Percentiles rank a stretch among this genome's conserved stretches.
Evolutionary conservation across 2,329 filamentous ascomycete species (phyloP).

Genomic region (Diaporthe vexans): DNA sequence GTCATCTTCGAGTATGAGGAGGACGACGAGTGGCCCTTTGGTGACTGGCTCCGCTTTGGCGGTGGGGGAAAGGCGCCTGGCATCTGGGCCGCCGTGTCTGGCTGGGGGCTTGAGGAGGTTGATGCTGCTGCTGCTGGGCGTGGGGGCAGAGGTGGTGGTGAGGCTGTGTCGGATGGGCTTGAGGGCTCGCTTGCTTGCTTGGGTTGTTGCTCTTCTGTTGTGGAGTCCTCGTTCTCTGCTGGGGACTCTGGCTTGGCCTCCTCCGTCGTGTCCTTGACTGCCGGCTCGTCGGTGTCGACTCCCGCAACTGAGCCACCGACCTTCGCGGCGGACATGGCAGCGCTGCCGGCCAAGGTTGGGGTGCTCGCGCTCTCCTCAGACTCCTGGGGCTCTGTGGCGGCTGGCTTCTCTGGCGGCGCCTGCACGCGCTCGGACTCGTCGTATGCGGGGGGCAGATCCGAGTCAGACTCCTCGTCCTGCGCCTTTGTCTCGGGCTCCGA

Average conservation of each 20-base stretch:
- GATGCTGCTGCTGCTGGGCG: slow-evolving; percentile 20
- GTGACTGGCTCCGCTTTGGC: slow-evolving; percentile 6
- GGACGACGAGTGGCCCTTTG: not conserved
- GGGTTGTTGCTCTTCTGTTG: not conserved
- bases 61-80: slow-evolving; percentile 37
- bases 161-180: not conserved
- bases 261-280: not conserved
- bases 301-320: slow-evolving; percentile 11
- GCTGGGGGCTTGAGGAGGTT: slow-evolving; percentile 14
- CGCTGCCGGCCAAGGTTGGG: not conserved
- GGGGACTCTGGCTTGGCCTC: not conserved
- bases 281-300: not conserved
- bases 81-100: slow-evolving; percentile 35
- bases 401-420: slow-evolving; percentile 37
- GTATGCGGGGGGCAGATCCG: slow-evolving; percentile 37
- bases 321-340: slow-evolving; percentile 1
- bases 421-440: slow-evolving; percentile 31
- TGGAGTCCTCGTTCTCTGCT: not conserved
- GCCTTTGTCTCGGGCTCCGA: not conserved
- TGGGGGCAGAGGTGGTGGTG: slow-evolving; percentile 34
- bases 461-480: not conserved
- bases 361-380: not conserved
- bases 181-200: not conserved
- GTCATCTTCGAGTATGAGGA: slow-evolving; percentile 27
- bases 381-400: not conserved